Base-by-base conservation (phyloP, 1,284 basidiomycete species). In the Athelia sp. region DNA sequence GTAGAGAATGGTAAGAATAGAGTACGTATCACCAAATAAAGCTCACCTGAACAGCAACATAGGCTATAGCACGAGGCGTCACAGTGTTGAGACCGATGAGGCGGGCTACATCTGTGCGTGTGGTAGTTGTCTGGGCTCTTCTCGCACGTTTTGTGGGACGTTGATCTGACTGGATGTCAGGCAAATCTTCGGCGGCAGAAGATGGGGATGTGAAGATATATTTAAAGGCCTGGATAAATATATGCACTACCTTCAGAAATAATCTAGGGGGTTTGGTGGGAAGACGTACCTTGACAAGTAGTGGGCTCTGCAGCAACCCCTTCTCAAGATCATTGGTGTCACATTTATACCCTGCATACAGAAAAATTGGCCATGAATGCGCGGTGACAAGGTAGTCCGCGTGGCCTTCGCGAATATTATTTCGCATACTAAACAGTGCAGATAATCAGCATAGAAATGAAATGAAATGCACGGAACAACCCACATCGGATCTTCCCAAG, bases 201-300 rank as follows among this genome's bases (percentile, higher is more conserved):
- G 53, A 53, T 2, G 61, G 64, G 14, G 59, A 62, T 3, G 57
- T 67, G 45, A 67, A 66, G 10, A 66, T 64, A 21, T 43, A 52
- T 35, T 50, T 54, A 24, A 55, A 66, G 2, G 57, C 56, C 63
- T 66, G 34, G 6, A 54, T 44, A 40, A 36, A 15, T 31, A 22
- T 35, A 26, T 48, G 14, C 46, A n/a, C 15, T 40, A 40, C 19
- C 9, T 4, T 9, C 8, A 40, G n/a, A n/a, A n/a, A n/a, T n/a
- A n/a, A n/a, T n/a, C n/a, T n/a, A n/a, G n/a, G n/a, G n/a, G n/a
- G n/a, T n/a, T n/a, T n/a, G n/a, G n/a, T n/a, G n/a, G 36, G 34
- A 18, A 18, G 23, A 50, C 57, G 11, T 44, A 62, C 62, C 53
- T 56, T 56, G 14, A 64, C 4, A 1, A 66, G 49, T 1, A 64